phyloP scores from a whole-genome alignment of 306 rosid species.

The Lagenaria siceraria region DNA sequence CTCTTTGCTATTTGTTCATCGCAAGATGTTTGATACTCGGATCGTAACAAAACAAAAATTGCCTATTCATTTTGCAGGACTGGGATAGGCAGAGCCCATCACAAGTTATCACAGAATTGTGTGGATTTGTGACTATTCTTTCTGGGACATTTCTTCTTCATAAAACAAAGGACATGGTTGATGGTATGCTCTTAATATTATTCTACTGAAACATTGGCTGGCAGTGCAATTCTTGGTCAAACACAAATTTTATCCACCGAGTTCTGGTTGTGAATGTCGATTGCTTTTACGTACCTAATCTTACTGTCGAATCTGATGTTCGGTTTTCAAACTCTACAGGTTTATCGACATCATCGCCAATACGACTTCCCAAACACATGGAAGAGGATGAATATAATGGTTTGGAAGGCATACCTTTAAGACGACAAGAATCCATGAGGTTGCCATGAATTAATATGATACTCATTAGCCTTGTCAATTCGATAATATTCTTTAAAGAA shows the following conservation, averaged over 20 bases:
- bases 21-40: background rate
- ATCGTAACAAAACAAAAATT: background rate
- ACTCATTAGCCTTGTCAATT: background rate
- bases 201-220: background rate
- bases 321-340: conserved; percentile 7
- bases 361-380: conserved; percentile 52
- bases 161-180: conserved; percentile 90
- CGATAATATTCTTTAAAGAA: conserved; percentile 1
- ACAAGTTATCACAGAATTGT: conserved; percentile 81
- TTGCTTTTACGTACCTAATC: background rate
- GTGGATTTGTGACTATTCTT: conserved; percentile 95
- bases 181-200: conserved; percentile 42
- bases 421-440: conserved; percentile 65
- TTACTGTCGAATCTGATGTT: background rate
- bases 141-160: conserved; percentile 98
- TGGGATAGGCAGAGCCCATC: conserved; percentile 99
- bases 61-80: conserved; percentile 47
- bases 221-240: background rate
- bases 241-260: background rate
- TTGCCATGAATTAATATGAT: conserved; percentile 23
- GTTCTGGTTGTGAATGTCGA: background rate
- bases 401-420: conserved; percentile 74
- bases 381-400: conserved; percentile 55
- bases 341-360: conserved; percentile 13
- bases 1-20: background rate